phyloP scores from a whole-genome alignment of 164 flowering plant species.

The Saururus chinensis region DNA sequence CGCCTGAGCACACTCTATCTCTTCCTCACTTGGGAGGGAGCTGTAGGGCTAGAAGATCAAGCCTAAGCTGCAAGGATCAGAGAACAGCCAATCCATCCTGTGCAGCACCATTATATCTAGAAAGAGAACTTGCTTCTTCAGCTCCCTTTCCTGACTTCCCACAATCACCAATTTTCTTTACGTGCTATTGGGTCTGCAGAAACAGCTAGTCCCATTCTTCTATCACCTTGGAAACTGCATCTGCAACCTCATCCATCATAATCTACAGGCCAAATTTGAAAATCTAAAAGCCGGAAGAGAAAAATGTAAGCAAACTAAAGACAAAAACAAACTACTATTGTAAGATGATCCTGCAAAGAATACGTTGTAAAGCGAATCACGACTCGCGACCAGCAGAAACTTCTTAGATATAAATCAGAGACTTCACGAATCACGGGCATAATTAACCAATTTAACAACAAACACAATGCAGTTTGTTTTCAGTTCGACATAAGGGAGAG shows the following conservation, averaged over 20 bases:
- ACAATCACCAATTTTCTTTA: constrained; percentile 50
- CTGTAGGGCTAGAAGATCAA: constrained; percentile 84
- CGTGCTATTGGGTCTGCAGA: constrained; percentile 27
- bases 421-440: no score
- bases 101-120: constrained; percentile 69
- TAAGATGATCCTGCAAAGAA: no score
- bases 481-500: no score
- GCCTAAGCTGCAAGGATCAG: constrained; percentile 50
- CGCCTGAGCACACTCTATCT: constrained; percentile 46
- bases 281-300: not conserved
- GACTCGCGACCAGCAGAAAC: no score
- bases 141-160: constrained; percentile 29
- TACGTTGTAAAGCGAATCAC: no score
- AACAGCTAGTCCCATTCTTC: constrained; percentile 61
- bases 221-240: constrained; percentile 60
- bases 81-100: constrained; percentile 68
- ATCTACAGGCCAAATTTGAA: not conserved
- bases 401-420: no score
- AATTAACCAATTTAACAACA: no score
- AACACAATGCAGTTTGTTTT: no score
- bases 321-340: no score
- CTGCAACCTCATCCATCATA: constrained; percentile 62
- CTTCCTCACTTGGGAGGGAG: constrained; percentile 41
- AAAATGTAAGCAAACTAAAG: no score
- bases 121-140: constrained; percentile 48